Base-by-base conservation (phyloP, 345 rosid genomes). In the Lepidium didymum region DNA sequence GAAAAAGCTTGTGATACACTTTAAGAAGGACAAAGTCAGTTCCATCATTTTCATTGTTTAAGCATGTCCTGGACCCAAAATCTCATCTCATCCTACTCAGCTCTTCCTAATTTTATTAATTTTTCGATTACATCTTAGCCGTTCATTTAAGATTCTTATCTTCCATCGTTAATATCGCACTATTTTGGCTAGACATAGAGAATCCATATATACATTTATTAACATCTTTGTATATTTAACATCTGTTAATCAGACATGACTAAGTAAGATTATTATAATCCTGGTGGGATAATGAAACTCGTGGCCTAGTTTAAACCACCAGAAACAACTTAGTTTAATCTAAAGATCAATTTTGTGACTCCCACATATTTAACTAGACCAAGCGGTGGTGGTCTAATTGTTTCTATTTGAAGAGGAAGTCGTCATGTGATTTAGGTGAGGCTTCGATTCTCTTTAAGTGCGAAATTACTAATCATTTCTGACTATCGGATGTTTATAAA, bases 61-160 rank as follows among this genome's bases (percentile, higher is more conserved):
- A 70, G 31, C 6, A 27, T 27, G 31, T n/a, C 41, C 62, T 62
- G 69, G 75, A 54, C 75, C 75, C 59, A n/a, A 43, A 50, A 62
- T 62, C 68, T 71, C 75, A 44, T 62, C 69, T 23, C 68, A 34
- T 70, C 69, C 62, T 25, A 25, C 27, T 25, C 27, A 25, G 27
- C 3, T 25, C 27, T 25, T 3, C 27, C 27, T 35, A 62, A 43
- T 44, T 53, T 70, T 62, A 34, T 56, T 35, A 12, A 43, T 70
- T 34, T 36, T 52, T 31, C 13, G 10, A 34, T 70, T 62, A 18
- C 11, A 54, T 71, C 69, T 45, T 49, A 54, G 0, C 34, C 69
- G 34, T 71, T 71, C 4, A 25, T 34, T 62, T 62, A 13, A 1
- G 63, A 71, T 62, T 53, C 40, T 70, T 63, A 62, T 62, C 69